phyloP scores from a whole-genome alignment of 495 filamentous ascomycete genomes.

The Penicillium subrubescens region DNA sequence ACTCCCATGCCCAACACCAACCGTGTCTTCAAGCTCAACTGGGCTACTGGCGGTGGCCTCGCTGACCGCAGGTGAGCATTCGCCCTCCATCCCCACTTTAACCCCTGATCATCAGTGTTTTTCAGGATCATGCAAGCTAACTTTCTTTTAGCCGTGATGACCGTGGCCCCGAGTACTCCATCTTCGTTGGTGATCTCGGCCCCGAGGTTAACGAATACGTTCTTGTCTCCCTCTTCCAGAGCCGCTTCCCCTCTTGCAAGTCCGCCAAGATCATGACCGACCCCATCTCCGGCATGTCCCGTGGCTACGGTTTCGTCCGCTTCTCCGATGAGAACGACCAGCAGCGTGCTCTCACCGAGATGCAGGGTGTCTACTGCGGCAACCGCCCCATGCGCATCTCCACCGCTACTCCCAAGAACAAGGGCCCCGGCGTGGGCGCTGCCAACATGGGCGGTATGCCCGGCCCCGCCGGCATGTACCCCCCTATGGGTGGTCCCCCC shows the following conservation, averaged over 20 bases:
- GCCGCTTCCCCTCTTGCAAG: slow-evolving; percentile 95
- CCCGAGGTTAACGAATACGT: slow-evolving; percentile 99
- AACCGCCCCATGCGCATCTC: slow-evolving; percentile 99
- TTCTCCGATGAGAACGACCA: slow-evolving; percentile 94
- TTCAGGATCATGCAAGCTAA: neutral
- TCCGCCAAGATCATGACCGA: slow-evolving; percentile 99
- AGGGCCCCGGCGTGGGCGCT: slow-evolving; percentile 64
- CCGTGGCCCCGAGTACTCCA: slow-evolving; percentile 91
- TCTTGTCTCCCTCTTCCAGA: slow-evolving; percentile 94
- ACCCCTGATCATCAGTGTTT: neutral
- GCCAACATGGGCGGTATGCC: slow-evolving; percentile 55
- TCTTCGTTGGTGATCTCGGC: slow-evolving; percentile 97
- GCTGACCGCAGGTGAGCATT: slow-evolving; percentile 81
- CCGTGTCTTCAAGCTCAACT: slow-evolving; percentile 98
- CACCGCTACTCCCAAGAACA: slow-evolving; percentile 97
- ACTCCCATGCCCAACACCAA: slow-evolving; percentile 90
- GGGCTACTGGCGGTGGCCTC: slow-evolving; percentile 95
- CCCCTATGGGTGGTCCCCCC: slow-evolving; percentile 76
- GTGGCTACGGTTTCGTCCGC: slow-evolving; percentile 96
- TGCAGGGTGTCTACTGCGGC: slow-evolving; percentile 99
- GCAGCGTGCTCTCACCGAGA: slow-evolving; percentile 91
- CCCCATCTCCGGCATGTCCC: slow-evolving; percentile 95
- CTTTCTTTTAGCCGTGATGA: slow-evolving; percentile 71
- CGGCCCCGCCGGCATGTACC: slow-evolving; percentile 51
- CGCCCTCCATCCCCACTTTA: neutral